Conservation (phyloP, 192 early-diverging fungal genomes). For the Coemansia sp. region DNA sequence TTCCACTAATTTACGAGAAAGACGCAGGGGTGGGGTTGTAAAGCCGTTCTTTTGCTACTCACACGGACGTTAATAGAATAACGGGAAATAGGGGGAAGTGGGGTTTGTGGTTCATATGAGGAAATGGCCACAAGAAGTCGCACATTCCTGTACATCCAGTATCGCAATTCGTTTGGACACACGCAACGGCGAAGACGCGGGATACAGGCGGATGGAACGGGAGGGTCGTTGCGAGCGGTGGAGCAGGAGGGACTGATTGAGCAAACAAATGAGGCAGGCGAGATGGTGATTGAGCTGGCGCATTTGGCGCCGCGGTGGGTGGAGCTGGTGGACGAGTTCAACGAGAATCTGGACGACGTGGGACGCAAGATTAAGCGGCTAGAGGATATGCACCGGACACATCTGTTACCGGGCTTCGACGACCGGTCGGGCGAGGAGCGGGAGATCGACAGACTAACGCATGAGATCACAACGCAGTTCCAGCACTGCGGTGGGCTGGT, state of each 20-base stretch:
- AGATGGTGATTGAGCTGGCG: slow-evolving; percentile 85
- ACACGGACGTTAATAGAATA: background rate
- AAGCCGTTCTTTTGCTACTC: background rate
- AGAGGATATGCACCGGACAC: slow-evolving; percentile 81
- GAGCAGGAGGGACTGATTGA: slow-evolving; percentile 56
- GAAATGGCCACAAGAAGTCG: slow-evolving; percentile 84
- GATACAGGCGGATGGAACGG: slow-evolving; percentile 10
- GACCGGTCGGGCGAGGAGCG: slow-evolving; percentile 77
- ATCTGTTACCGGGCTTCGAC: slow-evolving; percentile 92
- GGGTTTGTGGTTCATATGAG: background rate
- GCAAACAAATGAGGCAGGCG: slow-evolving; percentile 66
- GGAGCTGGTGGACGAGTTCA: slow-evolving; percentile 88
- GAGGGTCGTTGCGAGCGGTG: slow-evolving; percentile 9
- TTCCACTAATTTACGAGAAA: background rate
- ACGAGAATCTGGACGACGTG: slow-evolving; percentile 65
- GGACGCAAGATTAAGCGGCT: slow-evolving; percentile 62
- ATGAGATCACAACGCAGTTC: slow-evolving; percentile 89
- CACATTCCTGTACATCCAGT: slow-evolving; percentile 91
- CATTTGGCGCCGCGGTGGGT: slow-evolving; percentile 93
- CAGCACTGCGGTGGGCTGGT: slow-evolving; percentile 77
- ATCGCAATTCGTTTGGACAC: slow-evolving; percentile 84
- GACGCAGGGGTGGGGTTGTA: background rate
- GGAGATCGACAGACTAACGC: slow-evolving; percentile 80
- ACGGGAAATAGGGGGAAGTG: too few relatives aligned
- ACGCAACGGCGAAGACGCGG: slow-evolving; percentile 49